A percentile compares a stretch with the other conserved stretches of the same genome.
Conservation (phyloP, 257 asterid species). For the Thymus quinquecostatus region DNA sequence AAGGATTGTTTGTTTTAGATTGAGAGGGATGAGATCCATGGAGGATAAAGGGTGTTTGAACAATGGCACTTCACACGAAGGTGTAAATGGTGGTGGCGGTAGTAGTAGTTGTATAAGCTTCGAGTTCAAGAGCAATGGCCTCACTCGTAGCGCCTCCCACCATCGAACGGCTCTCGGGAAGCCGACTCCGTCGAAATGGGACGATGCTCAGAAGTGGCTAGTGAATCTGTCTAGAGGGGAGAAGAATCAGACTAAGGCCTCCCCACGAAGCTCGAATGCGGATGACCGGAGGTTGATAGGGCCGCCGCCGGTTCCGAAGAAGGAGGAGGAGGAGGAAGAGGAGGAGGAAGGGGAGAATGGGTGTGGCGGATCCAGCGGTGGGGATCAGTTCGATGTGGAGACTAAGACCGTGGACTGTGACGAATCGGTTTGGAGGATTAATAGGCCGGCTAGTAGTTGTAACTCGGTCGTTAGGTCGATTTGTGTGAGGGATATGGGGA, state of each 20-base stretch:
- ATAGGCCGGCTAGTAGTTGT: slow-evolving; percentile 48
- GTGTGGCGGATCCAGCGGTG: slow-evolving; percentile 22
- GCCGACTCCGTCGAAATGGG: slow-evolving; percentile 94
- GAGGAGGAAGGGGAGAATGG: slow-evolving; percentile 32
- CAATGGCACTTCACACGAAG: slow-evolving; percentile 52
- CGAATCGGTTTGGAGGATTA: slow-evolving; percentile 74
- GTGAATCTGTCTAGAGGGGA: slow-evolving; percentile 77
- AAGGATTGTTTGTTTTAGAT: neutral
- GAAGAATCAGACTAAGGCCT: slow-evolving; percentile 50
- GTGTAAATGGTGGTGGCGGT: slow-evolving; percentile 33
- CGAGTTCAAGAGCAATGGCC: slow-evolving; percentile 63
- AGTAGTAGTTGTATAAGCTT: slow-evolving; percentile 38
- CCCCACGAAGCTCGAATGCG: slow-evolving; percentile 81
- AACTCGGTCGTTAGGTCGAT: slow-evolving; percentile 57
- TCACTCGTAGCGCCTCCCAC: slow-evolving; percentile 51
- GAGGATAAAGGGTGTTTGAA: slow-evolving; percentile 78
- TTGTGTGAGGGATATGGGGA: slow-evolving; percentile 92
- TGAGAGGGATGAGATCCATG: slow-evolving; percentile 52
- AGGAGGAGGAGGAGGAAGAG: slow-evolving; percentile 54
- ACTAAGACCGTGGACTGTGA: slow-evolving; percentile 73
- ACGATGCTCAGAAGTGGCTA: slow-evolving; percentile 92
- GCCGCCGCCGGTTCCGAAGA: slow-evolving; percentile 58
- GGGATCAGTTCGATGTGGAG: slow-evolving; percentile 47
- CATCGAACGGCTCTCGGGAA: slow-evolving; percentile 66
- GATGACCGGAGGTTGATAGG: slow-evolving; percentile 80